phyloP scores from a whole-genome alignment of 1,284 basidiomycete species.

The Neonothopanus nambi region DNA sequence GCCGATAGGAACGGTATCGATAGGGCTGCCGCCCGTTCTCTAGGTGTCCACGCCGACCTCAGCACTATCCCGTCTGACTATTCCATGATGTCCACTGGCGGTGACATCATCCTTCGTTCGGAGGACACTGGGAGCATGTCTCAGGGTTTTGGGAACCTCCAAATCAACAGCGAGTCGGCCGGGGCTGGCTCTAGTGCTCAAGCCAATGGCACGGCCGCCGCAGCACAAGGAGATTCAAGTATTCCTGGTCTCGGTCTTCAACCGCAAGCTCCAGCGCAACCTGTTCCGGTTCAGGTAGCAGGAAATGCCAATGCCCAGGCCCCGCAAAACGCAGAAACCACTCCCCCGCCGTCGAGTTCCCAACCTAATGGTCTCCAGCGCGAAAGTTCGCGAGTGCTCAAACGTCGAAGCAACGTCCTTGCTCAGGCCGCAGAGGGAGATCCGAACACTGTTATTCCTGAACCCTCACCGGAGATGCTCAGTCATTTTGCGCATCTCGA shows the following conservation, averaged over 20 bases:
- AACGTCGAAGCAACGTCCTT: slow-evolving; percentile 49
- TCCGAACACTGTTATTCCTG: slow-evolving; percentile 28
- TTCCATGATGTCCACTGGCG: neutral
- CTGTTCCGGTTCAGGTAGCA: neutral
- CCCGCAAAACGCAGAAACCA: slow-evolving; percentile 15
- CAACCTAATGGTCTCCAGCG: slow-evolving; percentile 9
- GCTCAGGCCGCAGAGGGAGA: slow-evolving; percentile 38
- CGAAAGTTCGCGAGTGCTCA: slow-evolving; percentile 35
- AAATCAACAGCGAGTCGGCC: neutral
- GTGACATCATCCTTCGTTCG: neutral
- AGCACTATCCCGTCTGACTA: neutral
- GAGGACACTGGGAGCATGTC: neutral
- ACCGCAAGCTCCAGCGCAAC: too few relatives aligned
- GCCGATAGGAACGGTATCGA: neutral
- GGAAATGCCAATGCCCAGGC: neutral
- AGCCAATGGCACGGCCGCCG: neutral
- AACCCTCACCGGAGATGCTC: slow-evolving; percentile 47
- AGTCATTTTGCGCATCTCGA: slow-evolving; percentile 29
- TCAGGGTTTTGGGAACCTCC: slow-evolving; percentile 3
- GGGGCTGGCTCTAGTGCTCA: neutral
- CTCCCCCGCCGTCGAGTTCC: slow-evolving; percentile 15
- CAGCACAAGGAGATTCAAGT: too few relatives aligned
- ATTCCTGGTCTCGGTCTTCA: too few relatives aligned
- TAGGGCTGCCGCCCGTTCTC: neutral
- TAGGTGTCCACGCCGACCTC: neutral